Evolutionary conservation across 192 early-diverging fungal species (phyloP).

Genomic region (Coemansia sp.): DNA sequence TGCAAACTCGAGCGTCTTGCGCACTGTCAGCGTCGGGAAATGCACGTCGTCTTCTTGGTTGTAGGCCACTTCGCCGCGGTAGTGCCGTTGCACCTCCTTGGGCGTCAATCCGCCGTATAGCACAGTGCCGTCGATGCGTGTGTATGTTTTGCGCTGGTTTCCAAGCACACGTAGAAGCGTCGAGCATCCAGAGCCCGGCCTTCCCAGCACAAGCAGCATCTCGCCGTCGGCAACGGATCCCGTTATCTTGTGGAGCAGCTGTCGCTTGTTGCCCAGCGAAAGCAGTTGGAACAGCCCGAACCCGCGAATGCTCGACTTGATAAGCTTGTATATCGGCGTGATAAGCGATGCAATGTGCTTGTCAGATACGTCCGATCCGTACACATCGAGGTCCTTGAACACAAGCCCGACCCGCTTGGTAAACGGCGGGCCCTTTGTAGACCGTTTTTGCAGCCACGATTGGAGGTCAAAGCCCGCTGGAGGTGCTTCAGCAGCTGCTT

Average conservation of each 20-base stretch:
- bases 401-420: constrained; percentile 50
- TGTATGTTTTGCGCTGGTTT: constrained; percentile 63
- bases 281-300: too few relatives aligned
- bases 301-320: too few relatives aligned
- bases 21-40: constrained; percentile 74
- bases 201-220: constrained; percentile 67
- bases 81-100: too few relatives aligned
- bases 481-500: not conserved
- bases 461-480: constrained; percentile 15
- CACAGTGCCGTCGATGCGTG: constrained; percentile 36
- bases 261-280: constrained; percentile 3
- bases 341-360: constrained; percentile 45
- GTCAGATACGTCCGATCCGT: constrained; percentile 38
- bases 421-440: constrained; percentile 29
- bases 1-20: constrained; percentile 78
- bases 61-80: too few relatives aligned
- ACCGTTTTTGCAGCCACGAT: constrained; percentile 22
- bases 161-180: constrained; percentile 66
- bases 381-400: constrained; percentile 40
- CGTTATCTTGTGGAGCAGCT: constrained; percentile 61
- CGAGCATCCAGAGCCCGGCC: constrained; percentile 70
- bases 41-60: constrained; percentile 59
- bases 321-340: constrained; percentile 39
- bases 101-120: too few relatives aligned
- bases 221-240: constrained; percentile 77